Evolutionary conservation across 805 yeast species (phyloP).

Genomic region (Candida hungchunana): DNA sequence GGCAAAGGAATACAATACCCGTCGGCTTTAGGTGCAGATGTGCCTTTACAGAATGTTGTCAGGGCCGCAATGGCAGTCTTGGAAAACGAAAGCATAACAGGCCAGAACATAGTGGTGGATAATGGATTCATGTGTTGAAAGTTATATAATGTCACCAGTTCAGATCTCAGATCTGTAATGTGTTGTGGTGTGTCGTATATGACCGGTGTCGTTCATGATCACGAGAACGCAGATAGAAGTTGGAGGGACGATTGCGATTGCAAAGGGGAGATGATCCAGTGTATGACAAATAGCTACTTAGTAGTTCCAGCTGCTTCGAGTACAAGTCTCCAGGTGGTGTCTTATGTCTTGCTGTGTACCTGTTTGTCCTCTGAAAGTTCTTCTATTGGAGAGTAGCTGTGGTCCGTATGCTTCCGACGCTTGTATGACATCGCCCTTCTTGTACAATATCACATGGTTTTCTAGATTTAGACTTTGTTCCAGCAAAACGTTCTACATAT

Average conservation of each 20-base stretch:
- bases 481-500: too few relatives aligned
- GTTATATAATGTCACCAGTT: conserved; percentile 6
- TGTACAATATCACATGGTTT: conserved; percentile 6
- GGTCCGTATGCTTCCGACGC: conserved; percentile 1
- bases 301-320: neutral
- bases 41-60: conserved; percentile 23
- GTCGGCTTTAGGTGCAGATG: conserved; percentile 18
- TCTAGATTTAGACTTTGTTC: conserved; percentile 9
- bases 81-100: conserved; percentile 26
- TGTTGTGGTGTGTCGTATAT: neutral
- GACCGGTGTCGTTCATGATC: neutral
- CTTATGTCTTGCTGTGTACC: too few relatives aligned
- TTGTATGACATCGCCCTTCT: conserved; percentile 4
- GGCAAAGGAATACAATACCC: conserved; percentile 18
- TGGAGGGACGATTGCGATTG: neutral
- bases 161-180: conserved; percentile 8
- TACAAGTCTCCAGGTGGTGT: neutral
- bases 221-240: conserved; percentile 4
- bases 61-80: conserved; percentile 22
- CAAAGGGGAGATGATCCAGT: neutral
- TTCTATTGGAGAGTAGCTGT: too few relatives aligned
- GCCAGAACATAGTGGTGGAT: conserved; percentile 29
- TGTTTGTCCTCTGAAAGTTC: too few relatives aligned
- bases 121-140: conserved; percentile 24
- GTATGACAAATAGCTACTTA: conserved; percentile 1